phyloP scores from a whole-genome alignment of 176 grass and related monocot species.

The Raddia distichophylla region DNA sequence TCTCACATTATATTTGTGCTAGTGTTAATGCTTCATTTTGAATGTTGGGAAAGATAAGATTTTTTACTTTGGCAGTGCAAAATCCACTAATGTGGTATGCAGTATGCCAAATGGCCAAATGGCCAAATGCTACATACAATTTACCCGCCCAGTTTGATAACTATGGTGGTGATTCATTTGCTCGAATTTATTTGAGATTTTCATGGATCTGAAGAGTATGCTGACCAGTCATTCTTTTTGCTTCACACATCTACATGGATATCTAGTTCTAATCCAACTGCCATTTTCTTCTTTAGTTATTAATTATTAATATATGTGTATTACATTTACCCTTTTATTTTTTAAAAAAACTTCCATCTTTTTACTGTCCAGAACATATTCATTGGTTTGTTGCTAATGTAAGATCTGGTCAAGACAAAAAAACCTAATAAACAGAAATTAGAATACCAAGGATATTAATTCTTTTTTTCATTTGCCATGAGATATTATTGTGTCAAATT shows the following conservation, averaged over 20 bases:
- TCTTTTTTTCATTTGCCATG: not conserved
- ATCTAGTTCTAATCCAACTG: not conserved
- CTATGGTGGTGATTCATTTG: not conserved
- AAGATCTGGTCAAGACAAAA: not conserved
- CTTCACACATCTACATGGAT: not conserved
- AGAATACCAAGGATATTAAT: not conserved
- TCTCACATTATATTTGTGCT: not conserved
- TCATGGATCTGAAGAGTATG: not conserved
- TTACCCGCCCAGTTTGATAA: not conserved
- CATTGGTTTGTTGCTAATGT: not conserved
- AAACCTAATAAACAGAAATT: not conserved
- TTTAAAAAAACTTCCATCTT: not conserved
- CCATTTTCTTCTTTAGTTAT: not conserved
- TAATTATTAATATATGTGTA: not conserved
- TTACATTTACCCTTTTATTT: not conserved
- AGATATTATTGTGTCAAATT: not conserved
- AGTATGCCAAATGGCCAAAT: not conserved
- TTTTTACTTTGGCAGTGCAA: not conserved
- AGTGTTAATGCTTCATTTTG: not conserved
- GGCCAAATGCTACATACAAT: not conserved
- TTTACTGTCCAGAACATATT: not conserved
- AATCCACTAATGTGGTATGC: not conserved
- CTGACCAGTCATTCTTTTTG: not conserved
- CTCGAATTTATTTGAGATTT: not conserved
- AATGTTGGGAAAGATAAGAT: not conserved